A percentile compares a stretch with the other conserved stretches of the same genome.
Evolutionary conservation across 148 eudicot species (phyloP).

Genomic region (Salicornia ramosissima): DNA sequence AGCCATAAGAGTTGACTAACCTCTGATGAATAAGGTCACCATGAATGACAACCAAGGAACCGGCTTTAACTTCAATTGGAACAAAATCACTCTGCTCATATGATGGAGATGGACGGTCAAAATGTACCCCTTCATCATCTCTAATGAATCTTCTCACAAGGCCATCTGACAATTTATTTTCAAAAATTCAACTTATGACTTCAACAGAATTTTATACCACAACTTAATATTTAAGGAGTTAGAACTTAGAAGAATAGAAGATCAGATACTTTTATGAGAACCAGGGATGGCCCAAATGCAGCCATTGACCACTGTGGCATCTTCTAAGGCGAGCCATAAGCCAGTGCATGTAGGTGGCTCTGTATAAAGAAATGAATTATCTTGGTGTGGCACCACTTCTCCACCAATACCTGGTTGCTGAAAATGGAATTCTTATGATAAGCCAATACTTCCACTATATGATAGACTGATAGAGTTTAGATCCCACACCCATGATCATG

Average conservation of each 20-base stretch:
- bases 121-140: slow-evolving; percentile 79
- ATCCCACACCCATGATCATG: no score
- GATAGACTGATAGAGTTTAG: neutral
- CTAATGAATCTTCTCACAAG: slow-evolving; percentile 84
- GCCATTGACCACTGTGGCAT: slow-evolving; percentile 75
- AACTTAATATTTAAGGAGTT: neutral
- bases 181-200: neutral
- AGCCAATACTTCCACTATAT: neutral
- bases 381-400: slow-evolving; percentile 98
- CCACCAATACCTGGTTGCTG: slow-evolving; percentile 99
- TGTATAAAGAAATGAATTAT: slow-evolving; percentile 88
- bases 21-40: slow-evolving; percentile 98
- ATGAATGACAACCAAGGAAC: slow-evolving; percentile 84
- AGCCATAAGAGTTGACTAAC: slow-evolving; percentile 29
- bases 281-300: slow-evolving; percentile 99
- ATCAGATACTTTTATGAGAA: slow-evolving; percentile 65
- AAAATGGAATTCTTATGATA: slow-evolving; percentile 18
- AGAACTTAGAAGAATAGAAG: neutral
- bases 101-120: slow-evolving; percentile 74
- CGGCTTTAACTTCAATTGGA: slow-evolving; percentile 91
- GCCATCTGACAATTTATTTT: slow-evolving; percentile 44
- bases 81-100: slow-evolving; percentile 78
- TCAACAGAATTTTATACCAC: neutral
- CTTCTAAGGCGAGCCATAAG: slow-evolving; percentile 95
- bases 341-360: slow-evolving; percentile 93